Base-by-base conservation (phyloP, 2,329 filamentous ascomycete species). In the Cryoendolithus antarcticus region DNA sequence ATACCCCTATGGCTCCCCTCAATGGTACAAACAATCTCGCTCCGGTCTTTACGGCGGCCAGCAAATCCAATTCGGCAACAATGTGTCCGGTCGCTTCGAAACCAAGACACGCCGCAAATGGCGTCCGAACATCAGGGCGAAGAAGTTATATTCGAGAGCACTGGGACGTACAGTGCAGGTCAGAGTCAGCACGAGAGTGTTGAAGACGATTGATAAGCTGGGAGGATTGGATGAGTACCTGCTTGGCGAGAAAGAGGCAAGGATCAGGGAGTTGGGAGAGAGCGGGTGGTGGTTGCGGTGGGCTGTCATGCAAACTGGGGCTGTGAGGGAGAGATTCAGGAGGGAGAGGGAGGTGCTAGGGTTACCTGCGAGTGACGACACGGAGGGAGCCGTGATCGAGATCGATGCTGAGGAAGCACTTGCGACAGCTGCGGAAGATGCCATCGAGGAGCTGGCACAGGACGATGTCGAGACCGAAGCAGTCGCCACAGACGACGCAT, bases 141-240 rank as follows among this genome's bases (percentile, higher is more conserved):
- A 82, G 63, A 70, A 71, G 27, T 70, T 91, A 41, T 85, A 71
- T 65, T 77, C 75, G 15, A 67, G 71, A 6, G 65, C 73, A 0
- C 64, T 91, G 41, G 67, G 70, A 46, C 71, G 70, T 46, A 72
- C 69, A 52, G 66, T 91, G 39, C 76, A 77, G 59, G 71, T 82
- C 31, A 72, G 78, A 44, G 67, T 89, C 42, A 84, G 79, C 5
- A 70, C 81, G 31, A 72, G 75, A 41, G 82, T 86, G 19, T 68
- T 70, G 42, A 57, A 65, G 45, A 68, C 61, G 29, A 83, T 96
- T 56, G 78, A 85, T 57, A 89, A 86, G 58, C 77, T 81, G 45
- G 89, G 89, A 43, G 86, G 91, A 6, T 70, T 98, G 47, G 91
- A 98, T 61, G 78, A 86, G 55, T 98, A 98, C 64, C 69, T 98